Evolutionary conservation across 2,329 filamentous ascomycete species (phyloP), one percentile per base, ranked within the genome.

Genomic region (Setomelanomma holmii): DNA sequence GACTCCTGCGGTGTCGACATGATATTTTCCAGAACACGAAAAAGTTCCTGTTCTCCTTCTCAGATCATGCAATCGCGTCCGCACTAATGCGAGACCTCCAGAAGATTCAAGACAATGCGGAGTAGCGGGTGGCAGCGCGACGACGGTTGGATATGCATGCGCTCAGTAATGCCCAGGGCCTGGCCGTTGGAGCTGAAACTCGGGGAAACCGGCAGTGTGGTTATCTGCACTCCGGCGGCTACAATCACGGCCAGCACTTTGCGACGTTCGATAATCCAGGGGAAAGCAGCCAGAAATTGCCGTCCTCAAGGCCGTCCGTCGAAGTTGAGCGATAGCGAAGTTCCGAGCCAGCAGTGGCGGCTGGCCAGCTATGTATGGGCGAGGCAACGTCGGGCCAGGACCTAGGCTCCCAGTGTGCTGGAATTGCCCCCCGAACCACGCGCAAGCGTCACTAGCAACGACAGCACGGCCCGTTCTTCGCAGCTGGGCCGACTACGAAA

Each of bases 181-280:
- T 60, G 60, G 66, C 54, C 56, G 58, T 60, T 64, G 65, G 63
- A 52, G 56, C 61, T 66, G 66, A 62, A 63, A 68, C 66, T 49
- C 61, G 66, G 67, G 55, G 60, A 54, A 60, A 61, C 64, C 60
- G 60, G 57, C 57, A 43, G 56, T 23, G 51, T 56, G 68, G 63
- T 43, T 27, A 36, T 56, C 43, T 55, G 44, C 44, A 47, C 35
- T 40, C 44, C 11, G 41, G 35, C 35, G 44, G 42, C 42, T 45
- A 38, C 33, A 45, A 36, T 14, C 11, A 45, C 42, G 33, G 30
- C 19, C 33, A 36, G 21, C 20, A 30, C 34, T 14, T 36, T 45
- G 27, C 27, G 47, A 23, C 40, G 21, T 22, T 22, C 11, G 21
- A 17, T 21, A 17, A 16, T 11, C 19, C 33, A 27, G 17, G 22